Evolutionary conservation across 2,329 filamentous ascomycete species (phyloP).

Genomic region (Aspergillus sp.): DNA sequence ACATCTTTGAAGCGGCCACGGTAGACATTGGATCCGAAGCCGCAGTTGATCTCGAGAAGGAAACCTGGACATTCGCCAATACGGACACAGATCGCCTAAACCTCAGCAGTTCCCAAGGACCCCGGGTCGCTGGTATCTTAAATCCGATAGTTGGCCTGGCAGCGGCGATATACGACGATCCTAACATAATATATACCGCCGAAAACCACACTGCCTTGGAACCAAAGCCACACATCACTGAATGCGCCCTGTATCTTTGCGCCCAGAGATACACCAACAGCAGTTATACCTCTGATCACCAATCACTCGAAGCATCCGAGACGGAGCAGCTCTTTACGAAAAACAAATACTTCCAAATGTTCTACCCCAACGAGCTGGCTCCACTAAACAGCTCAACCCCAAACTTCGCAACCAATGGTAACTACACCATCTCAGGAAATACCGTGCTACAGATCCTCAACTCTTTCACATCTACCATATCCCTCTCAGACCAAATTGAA

Average conservation of each 20-base stretch:
- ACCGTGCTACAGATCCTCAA: not conserved
- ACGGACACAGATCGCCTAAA: not conserved
- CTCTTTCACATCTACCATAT: not conserved
- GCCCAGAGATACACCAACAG: not conserved
- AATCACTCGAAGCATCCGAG: not conserved
- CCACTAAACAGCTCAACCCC: not conserved
- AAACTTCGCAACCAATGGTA: not conserved
- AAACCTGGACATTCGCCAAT: not conserved
- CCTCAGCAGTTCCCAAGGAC: not conserved
- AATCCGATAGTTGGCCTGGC: not conserved
- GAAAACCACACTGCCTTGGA: conserved; percentile 2
- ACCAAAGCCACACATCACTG: not conserved
- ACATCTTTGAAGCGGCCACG: not conserved
- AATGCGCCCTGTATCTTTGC: not conserved
- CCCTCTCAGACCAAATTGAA: not conserved
- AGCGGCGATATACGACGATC: not conserved
- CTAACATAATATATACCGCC: not conserved
- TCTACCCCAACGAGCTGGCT: not conserved
- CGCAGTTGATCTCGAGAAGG: not conserved
- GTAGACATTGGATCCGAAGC: not conserved
- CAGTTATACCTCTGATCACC: not conserved
- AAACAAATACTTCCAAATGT: not conserved
- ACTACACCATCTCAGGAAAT: not conserved
- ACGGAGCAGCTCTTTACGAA: not conserved
- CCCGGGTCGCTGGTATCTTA: not conserved